Base-by-base conservation (phyloP, 257 asterid genomes). In the Capsicum baccatum region DNA sequence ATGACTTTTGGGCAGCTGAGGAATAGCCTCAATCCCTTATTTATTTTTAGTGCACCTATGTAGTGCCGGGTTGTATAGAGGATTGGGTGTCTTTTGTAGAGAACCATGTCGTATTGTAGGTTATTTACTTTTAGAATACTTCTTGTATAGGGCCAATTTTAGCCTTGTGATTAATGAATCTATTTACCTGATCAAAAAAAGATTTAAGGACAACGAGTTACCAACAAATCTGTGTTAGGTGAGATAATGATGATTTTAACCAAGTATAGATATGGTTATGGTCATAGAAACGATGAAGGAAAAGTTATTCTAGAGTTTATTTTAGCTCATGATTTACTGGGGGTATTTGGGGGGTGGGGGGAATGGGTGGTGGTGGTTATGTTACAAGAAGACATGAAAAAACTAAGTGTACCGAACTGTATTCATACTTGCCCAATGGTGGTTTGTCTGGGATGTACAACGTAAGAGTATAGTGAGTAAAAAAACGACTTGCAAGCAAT, bases 201-300 rank as follows among this genome's bases (percentile, higher is more conserved):
- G 0, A 26, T 26, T 26, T 26, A 26, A 26, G 33, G 33, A 26
- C 0, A 26, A 64, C 71, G n/a, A 64, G 47, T 64, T 26, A 64
- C 71, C 44, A 12, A 64, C 33, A 33, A 33, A 64, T 33, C 71
- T 64, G 26, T 6, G 12, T 64, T 12, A 12, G 44, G 44, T 64
- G 71, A 64, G n/a, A 64, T 64, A 11, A 64, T 64, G 71, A 64
- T 64, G 71, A 26, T 64, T 64, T 64, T 64, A 17, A 64, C 71
- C 6, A 64, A 64, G 71, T 57, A 57, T 63, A 59, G 11, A 58
- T 16, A 16, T 58, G 14, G 35, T 63, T 63, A 26, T 63, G 9
- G 44, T 64, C 70, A 17, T 11, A 2, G 17, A 15, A 63, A 64
- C 26, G 70, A 21, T 64, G 44, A 64, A 19, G 44, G 70, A 26